phyloP scores from a whole-genome alignment of 2,329 filamentous ascomycete genomes.

The Rhytidhysteron rufulum region DNA sequence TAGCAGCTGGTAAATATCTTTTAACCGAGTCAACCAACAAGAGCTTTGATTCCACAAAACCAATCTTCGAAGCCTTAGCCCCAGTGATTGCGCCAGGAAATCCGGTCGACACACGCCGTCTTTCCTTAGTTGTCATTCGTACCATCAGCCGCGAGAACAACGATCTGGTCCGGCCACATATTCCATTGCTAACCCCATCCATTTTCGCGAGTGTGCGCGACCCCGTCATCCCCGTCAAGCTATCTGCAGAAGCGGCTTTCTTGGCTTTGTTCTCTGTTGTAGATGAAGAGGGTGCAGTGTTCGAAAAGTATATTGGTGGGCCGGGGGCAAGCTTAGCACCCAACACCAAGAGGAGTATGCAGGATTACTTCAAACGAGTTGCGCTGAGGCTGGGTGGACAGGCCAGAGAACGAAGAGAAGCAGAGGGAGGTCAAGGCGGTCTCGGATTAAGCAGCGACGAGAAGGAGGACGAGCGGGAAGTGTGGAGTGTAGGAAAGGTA shows the following conservation, averaged over 20 bases:
- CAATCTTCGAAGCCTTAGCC: conserved; percentile 75
- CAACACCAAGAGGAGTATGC: conserved; percentile 81
- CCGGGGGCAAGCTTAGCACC: conserved; percentile 62
- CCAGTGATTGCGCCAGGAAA: conserved; percentile 72
- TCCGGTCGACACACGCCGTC: conserved; percentile 76
- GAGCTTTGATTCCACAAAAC: conserved; percentile 72
- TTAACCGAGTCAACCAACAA: conserved; percentile 63
- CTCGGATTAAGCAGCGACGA: conserved; percentile 87
- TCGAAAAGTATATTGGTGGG: conserved; percentile 82
- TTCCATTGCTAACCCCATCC: conserved; percentile 73
- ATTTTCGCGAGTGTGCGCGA: conserved; percentile 90
- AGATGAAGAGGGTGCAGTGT: conserved; percentile 78
- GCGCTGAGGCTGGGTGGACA: conserved; percentile 80
- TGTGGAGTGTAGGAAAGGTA: conserved; percentile 91
- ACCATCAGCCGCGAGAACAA: conserved; percentile 77
- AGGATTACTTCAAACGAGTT: conserved; percentile 95
- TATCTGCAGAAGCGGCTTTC: conserved; percentile 92
- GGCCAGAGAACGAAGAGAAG: conserved; percentile 82
- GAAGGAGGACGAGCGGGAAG: conserved; percentile 87
- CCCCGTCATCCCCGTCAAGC: conserved; percentile 87
- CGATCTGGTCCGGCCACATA: conserved; percentile 76
- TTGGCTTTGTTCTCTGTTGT: conserved; percentile 86
- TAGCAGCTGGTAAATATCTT: conserved; percentile 88
- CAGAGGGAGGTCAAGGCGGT: conserved; percentile 83
- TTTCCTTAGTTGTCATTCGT: conserved; percentile 81